phyloP scores from a whole-genome alignment of 148 eudicot genomes.

The Rheum nobile region DNA sequence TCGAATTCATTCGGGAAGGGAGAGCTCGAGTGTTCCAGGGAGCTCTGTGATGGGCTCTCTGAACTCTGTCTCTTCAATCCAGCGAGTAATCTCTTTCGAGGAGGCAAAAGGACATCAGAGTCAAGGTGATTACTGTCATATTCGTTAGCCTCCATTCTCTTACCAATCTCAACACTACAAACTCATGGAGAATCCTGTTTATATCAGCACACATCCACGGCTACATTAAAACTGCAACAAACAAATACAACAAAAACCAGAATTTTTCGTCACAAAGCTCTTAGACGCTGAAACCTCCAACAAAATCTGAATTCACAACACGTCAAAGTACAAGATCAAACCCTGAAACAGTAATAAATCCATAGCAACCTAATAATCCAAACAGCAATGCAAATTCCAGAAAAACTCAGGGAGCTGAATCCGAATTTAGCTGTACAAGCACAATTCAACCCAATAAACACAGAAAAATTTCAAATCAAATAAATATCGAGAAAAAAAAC shows the following conservation, averaged over 20 bases:
- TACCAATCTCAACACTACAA: not conserved
- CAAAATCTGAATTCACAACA: not conserved
- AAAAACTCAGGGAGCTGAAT: not conserved
- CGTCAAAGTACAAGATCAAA: not conserved
- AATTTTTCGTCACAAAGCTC: not conserved
- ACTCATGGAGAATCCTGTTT: not conserved
- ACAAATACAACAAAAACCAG: not conserved
- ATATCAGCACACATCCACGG: not conserved
- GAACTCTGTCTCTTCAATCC: slow-evolving; percentile 66
- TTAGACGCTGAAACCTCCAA: not conserved
- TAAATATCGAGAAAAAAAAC: not conserved
- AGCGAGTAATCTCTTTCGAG: slow-evolving; percentile 77
- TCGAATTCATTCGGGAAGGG: slow-evolving; percentile 28
- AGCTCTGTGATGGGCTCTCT: slow-evolving; percentile 31
- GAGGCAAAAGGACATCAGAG: slow-evolving; percentile 82
- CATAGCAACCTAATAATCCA: not conserved
- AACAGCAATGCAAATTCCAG: not conserved
- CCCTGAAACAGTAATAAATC: not conserved
- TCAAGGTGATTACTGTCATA: slow-evolving; percentile 51
- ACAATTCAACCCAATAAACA: not conserved
- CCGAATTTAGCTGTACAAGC: not conserved
- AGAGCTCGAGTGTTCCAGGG: slow-evolving; percentile 14
- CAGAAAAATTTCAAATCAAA: not conserved
- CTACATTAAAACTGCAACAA: slow-evolving; percentile 5
- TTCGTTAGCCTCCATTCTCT: slow-evolving; percentile 50